Base-by-base conservation (phyloP, 2,329 filamentous ascomycete genomes). In the Tolypocladium cylindrosporum region DNA sequence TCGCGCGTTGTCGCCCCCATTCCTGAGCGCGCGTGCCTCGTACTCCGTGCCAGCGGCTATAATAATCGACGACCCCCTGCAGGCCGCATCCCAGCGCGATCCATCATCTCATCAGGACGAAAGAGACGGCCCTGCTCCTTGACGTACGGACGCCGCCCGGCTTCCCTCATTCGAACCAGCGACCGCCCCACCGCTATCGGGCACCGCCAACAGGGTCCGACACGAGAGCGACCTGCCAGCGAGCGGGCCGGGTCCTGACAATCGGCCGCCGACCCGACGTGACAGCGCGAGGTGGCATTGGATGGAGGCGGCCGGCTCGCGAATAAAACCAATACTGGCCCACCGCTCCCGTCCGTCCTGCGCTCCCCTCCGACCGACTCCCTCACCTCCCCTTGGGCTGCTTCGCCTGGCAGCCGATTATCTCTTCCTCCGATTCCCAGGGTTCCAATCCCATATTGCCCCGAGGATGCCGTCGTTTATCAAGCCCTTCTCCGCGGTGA, bases 401-500 rank as follows among this genome's bases (percentile, higher is more conserved):
- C 55, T 37, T 57, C 40, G 27, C 39, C 54, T 27, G 37, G 42
- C 53, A 34, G 53, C 40, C 40, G n/a, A 40, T 31, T 13, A 27
- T 11, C 11, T 40, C 9, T 39, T n/a, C 37, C 24, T 14, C 6
- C 31, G 16, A 27, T 10, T 21, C n/a, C 24, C 40, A 16, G 31
- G 41, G 16, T 31, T 43, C n/a, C 34, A 39, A 34, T 48, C 54
- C 48, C 54, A 27, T 41, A 14, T 34, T 16, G 54, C 41, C 41
- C 58, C 39, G 53, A 41, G 74, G 64, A 84, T 83, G 80, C 79
- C 79, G 60, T 80, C 77, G 34, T 81, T 83, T 62, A 48, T 48
- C 24, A 83, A 82, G 58, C 79, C 79, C 52, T 82, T 84, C 64
- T 75, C 75, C 24, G 75, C 78, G 45, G 78, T 80, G 63, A 78